These are phyloP conservation scores for Leucoagaricus sp. DNA, from an alignment of 1,284 basidiomycete species.

Conservation along the genomic window DNA sequence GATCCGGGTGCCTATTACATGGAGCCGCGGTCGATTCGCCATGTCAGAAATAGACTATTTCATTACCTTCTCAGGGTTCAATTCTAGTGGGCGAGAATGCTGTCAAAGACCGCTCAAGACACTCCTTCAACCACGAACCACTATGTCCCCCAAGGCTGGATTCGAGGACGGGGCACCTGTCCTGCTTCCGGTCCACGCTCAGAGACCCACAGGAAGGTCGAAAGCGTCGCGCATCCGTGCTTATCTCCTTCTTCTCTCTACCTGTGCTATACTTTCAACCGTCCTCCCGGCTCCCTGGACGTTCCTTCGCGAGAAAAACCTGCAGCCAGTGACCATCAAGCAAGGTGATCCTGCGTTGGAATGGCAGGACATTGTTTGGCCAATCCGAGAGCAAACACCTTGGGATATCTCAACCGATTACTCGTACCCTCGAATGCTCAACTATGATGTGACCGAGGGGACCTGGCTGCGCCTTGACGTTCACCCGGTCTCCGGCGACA, in stretches of 20 bases:
- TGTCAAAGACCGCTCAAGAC: not conserved
- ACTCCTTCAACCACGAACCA: not conserved
- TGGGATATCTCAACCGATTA: slow-evolving; percentile 83
- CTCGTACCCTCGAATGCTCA: slow-evolving; percentile 61
- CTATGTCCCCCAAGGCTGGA: slow-evolving; percentile 12
- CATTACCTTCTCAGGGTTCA: not conserved
- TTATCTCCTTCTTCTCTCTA: slow-evolving; percentile 12
- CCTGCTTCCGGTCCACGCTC: slow-evolving; percentile 4
- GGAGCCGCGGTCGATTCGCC: no score
- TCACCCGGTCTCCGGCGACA: slow-evolving; percentile 64
- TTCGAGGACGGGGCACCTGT: not conserved
- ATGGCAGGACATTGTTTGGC: slow-evolving; percentile 62
- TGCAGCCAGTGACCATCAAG: not conserved
- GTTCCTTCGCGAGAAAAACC: slow-evolving; percentile 11
- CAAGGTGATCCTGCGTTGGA: slow-evolving; percentile 31
- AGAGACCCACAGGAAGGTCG: not conserved
- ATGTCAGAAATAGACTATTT: not conserved
- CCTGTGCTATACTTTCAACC: slow-evolving; percentile 19
- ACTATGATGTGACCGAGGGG: slow-evolving; percentile 69
- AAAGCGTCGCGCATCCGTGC: slow-evolving; percentile 1
- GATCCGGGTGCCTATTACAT: no score
- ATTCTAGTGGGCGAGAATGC: not conserved
- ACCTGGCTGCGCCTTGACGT: slow-evolving; percentile 76
- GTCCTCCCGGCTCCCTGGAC: slow-evolving; percentile 28
- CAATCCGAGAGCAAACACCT: slow-evolving; percentile 58